These are phyloP conservation scores for Scytalidium lignicola DNA, from an alignment of 2,329 filamentous ascomycete species.

Conservation along the genomic window DNA sequence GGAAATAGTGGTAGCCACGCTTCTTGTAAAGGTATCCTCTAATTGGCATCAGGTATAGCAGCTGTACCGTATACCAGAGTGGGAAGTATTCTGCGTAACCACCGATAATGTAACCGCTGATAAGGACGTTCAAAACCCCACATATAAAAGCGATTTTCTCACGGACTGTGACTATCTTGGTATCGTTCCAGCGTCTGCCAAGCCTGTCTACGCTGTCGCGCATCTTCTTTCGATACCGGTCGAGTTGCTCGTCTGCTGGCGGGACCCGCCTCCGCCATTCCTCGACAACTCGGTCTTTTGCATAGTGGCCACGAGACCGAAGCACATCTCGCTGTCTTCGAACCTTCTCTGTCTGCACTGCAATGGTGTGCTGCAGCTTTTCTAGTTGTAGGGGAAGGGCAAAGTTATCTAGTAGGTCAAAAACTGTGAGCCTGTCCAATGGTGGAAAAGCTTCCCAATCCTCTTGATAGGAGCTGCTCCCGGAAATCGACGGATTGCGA, in stretches of 20 bases:
- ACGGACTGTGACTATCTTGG: constrained; percentile 77
- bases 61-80: constrained; percentile 82
- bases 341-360: constrained; percentile 79
- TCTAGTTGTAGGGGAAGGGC: constrained; percentile 86
- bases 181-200: constrained; percentile 80
- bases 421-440: constrained; percentile 81
- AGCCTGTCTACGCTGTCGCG: constrained; percentile 82
- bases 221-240: constrained; percentile 86
- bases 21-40: constrained; percentile 87
- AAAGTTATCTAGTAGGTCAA: constrained; percentile 92
- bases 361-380: constrained; percentile 78
- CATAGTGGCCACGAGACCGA: constrained; percentile 68
- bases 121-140: constrained; percentile 94
- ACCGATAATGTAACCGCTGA: constrained; percentile 90
- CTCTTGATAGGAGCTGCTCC: constrained; percentile 78
- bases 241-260: constrained; percentile 84
- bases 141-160: constrained; percentile 97
- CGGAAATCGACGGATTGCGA: constrained; percentile 76
- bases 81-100: constrained; percentile 82
- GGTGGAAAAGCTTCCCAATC: constrained; percentile 85
- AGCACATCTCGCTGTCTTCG: constrained; percentile 72
- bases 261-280: constrained; percentile 86
- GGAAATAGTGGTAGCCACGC: constrained; percentile 92
- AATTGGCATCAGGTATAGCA: constrained; percentile 95
- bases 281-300: constrained; percentile 85